Evolutionary conservation across 768 basidiomycete genomes (phyloP), one percentile per base, ranked within the genome.

Genomic region (Favolaschia claudopus): DNA sequence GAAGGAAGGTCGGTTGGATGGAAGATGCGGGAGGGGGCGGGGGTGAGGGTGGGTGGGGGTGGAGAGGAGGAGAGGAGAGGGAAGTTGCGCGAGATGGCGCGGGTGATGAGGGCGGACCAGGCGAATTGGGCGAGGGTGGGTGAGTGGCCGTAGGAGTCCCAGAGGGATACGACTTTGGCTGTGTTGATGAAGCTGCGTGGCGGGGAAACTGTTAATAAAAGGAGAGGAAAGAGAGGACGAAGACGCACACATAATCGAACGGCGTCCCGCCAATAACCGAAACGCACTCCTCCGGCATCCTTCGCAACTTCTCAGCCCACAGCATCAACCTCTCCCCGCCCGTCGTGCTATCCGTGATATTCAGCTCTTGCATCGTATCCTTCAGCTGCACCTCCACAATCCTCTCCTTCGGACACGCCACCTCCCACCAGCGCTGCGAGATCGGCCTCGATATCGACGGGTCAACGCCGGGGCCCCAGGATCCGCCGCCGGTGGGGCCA

Each of bases 101-200:
- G 25, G 12, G 61, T 54, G n/a, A 58, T 43, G 33, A 58, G 39
- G 1, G 62, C 34, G 0, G 62, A 63, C 62, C 56, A 63, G 7
- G 62, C 62, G 22, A 55, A 63, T 4, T 58, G 22, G 14, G 44
- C 36, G 19, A 63, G 52, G 2, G 46, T 54, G 4, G 62, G 56
- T 1, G 56, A 39, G 27, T 15, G 5, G 5, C 46, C 29, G 42
- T 63, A 63, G 0, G 44, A 24, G 7, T 51, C 51, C 62, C 62
- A 63, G 6, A 63, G 24, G 22, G n/a, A 24, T 27, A 63, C 27
- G 3, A 58, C 47, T 7, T 36, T 25, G 19, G 3, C 12, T 7
- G 34, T 25, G 19, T 47, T 52, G 32, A 36, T 44, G 33, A 58
- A 45, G 24, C 62, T 63, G 31, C 13, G 15, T 8, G 20, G 20